phyloP scores from a whole-genome alignment of 164 flowering plant species.

The Echeveria elegans region DNA sequence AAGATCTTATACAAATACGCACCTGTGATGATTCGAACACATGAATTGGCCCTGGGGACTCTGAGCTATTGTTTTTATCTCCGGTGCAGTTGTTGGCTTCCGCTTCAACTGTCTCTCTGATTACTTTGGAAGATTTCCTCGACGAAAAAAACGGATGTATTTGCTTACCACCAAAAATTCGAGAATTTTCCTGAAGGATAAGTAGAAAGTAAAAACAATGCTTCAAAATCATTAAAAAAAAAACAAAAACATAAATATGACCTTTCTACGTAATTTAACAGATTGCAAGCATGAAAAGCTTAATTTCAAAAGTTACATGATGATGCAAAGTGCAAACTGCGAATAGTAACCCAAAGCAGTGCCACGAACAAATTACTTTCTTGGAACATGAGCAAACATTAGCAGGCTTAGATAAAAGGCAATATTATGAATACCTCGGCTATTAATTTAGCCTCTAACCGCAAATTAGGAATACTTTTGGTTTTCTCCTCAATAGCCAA shows the following conservation, averaged over 20 bases:
- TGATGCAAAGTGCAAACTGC: too few species aligned
- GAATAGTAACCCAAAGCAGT: too few species aligned
- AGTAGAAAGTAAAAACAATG: not conserved
- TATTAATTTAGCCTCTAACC: slow-evolving; percentile 63
- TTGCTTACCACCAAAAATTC: slow-evolving; percentile 63
- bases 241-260: too few species aligned
- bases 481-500: slow-evolving; percentile 15
- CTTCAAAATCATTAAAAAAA: too few species aligned
- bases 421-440: slow-evolving; percentile 47
- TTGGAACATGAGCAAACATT: too few species aligned
- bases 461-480: slow-evolving; percentile 46
- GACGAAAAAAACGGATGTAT: slow-evolving; percentile 80
- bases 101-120: slow-evolving; percentile 26
- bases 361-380: too few species aligned
- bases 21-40: slow-evolving; percentile 64
- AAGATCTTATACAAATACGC: not conserved
- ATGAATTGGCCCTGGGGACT: slow-evolving; percentile 51
- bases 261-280: too few species aligned
- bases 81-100: slow-evolving; percentile 19
- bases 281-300: too few species aligned
- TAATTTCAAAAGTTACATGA: too few species aligned
- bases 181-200: slow-evolving; percentile 66
- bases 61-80: slow-evolving; percentile 21
- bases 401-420: slow-evolving; percentile 10
- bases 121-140: slow-evolving; percentile 41